These are phyloP conservation scores for Termitomyces sp. DNA, from an alignment of 768 basidiomycete species.

Conservation along the genomic window DNA sequence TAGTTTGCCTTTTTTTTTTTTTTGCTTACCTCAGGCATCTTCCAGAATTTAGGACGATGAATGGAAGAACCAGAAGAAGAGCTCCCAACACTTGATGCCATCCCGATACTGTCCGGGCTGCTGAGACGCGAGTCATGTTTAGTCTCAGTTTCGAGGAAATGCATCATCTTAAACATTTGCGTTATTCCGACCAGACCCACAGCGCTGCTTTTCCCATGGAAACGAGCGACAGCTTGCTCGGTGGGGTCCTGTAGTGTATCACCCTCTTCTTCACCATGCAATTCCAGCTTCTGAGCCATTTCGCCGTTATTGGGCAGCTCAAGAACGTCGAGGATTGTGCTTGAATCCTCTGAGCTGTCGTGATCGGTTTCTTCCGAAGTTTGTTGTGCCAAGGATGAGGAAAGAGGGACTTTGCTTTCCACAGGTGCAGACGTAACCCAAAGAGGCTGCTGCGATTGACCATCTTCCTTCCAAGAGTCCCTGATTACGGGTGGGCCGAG, in stretches of 20 bases:
- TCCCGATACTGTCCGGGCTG: constrained; percentile 13
- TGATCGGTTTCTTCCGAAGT: constrained; percentile 16
- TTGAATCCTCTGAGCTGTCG: constrained; percentile 16
- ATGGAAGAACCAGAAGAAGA: constrained; percentile 9
- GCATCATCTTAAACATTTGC: constrained; percentile 46
- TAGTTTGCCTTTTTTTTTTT: not conserved
- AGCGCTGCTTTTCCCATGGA: constrained; percentile 59
- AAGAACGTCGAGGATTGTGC: constrained; percentile 25
- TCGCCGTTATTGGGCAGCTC: constrained; percentile 27
- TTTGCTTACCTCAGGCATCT: constrained; percentile 43
- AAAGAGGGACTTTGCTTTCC: not conserved
- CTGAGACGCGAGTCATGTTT: constrained; percentile 4
- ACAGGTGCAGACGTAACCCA: not conserved
- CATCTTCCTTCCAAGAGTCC: constrained; percentile 52
- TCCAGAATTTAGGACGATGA: constrained; percentile 50
- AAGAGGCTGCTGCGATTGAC: not conserved
- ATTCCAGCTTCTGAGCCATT: constrained; percentile 29
- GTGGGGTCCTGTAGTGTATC: constrained; percentile 7
- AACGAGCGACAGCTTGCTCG: constrained; percentile 40
- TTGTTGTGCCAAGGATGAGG: constrained; percentile 2
- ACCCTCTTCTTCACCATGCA: constrained; percentile 25
- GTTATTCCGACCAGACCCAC: constrained; percentile 50
- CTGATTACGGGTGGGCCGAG: constrained; percentile 58
- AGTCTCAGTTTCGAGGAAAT: constrained; percentile 30
- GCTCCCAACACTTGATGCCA: constrained; percentile 8